Evolutionary conservation across 116 monocot genomes (phyloP), one percentile per base, ranked within the genome.

Genomic region (Thalassia testudinum): DNA sequence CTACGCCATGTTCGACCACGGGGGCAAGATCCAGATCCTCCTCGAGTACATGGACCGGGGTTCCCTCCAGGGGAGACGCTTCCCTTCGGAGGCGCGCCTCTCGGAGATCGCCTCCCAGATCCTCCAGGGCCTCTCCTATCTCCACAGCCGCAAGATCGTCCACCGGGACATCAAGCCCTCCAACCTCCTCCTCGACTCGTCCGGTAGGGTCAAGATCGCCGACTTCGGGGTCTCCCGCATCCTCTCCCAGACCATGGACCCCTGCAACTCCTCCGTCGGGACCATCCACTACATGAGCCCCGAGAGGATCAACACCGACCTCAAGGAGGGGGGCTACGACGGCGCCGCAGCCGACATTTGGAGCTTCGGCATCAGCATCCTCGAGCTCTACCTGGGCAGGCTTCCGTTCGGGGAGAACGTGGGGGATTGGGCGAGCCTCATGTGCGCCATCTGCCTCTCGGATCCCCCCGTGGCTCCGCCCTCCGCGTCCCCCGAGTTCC

Each of bases 241-340:
- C 57, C 59, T 74, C 16, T 50, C 68, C 17, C 63, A 74, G 59
- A 74, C 74, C 5, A 68, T 74, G 68, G 74, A 74, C 37, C 67
- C 73, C 26, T 74, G 68, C 68, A 63, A 67, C 26, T 74, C 74
- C 43, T 37, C 68, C 26, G 74, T 74, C 27, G 68, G 68, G 21
- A 74, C 74, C 43, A 74, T 74, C 58, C 63, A 67, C 18, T 74
- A 74, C 59, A 74, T 74, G 74, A 68, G 68, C 45, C 74, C 68
- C 6, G 74, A 74, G 51, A 49, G 74, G 19, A 74, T 74, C 62
- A 63, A 74, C 63, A 74, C 74, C 24, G 74, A 74, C 14, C 58
- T 63, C 44, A 68, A 68, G 21, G 63, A 74, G 27, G 74, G 74
- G 12, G 38, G 18, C 11, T 59, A 74, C 47, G 63, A 68, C 47